phyloP scores from a whole-genome alignment of 2,329 filamentous ascomycete species.

The Claviceps quebecensis region DNA sequence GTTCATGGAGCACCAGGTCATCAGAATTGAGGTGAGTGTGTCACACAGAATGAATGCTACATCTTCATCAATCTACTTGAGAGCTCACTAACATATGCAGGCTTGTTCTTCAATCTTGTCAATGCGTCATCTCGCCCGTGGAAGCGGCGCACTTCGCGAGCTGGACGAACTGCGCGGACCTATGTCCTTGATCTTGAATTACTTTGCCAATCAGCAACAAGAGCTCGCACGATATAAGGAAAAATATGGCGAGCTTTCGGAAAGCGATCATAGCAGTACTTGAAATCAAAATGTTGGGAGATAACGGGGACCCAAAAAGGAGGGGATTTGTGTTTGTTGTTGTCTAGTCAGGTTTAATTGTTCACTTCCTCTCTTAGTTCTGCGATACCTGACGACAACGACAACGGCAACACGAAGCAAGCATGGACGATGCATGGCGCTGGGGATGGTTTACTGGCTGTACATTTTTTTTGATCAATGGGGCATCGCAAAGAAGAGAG shows the following conservation, averaged over 20 bases:
- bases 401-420: background rate
- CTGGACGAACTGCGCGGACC: constrained; percentile 64
- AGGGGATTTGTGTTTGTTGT: constrained; percentile 13
- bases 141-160: constrained; percentile 45
- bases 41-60: background rate
- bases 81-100: constrained; percentile 27
- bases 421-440: background rate
- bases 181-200: constrained; percentile 56
- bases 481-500: too few relatives aligned
- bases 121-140: constrained; percentile 64
- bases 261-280: constrained; percentile 11
- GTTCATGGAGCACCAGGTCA: constrained; percentile 90
- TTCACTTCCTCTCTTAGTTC: background rate
- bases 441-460: background rate
- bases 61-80: too few relatives aligned
- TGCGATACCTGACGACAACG: background rate
- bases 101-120: constrained; percentile 68
- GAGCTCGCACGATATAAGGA: constrained; percentile 50
- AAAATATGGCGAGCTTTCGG: constrained; percentile 30
- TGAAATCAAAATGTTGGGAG: constrained; percentile 1
- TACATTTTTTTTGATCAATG: background rate
- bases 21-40: constrained; percentile 69
- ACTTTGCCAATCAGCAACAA: constrained; percentile 45
- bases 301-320: constrained; percentile 5
- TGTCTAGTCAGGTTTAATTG: background rate